Evolutionary conservation across 805 yeast species (phyloP).

Genomic region (Wickerhamiella allomyrinae): DNA sequence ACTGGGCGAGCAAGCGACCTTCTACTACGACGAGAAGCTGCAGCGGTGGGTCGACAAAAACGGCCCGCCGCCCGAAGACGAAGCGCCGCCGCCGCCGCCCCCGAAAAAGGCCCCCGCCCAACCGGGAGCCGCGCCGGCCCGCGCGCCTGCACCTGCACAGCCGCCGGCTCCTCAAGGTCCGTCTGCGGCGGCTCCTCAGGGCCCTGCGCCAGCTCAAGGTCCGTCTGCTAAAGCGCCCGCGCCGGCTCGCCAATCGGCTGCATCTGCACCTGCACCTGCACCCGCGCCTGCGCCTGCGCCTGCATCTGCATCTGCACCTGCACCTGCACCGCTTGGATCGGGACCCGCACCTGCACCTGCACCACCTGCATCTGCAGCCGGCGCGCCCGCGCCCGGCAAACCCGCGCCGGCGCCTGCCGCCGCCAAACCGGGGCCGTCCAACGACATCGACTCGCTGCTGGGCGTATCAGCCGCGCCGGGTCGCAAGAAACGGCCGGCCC

Average conservation of each 20-base stretch:
- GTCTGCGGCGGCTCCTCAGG: not conserved
- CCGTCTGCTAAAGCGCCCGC: constrained; percentile 5
- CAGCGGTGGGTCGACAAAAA: constrained; percentile 75
- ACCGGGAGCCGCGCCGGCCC: constrained; percentile 22
- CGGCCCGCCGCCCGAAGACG: constrained; percentile 30
- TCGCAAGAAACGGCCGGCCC: constrained; percentile 39
- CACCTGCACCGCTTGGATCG: constrained; percentile 16
- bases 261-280: constrained; percentile 8
- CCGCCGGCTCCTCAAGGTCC: not conserved
- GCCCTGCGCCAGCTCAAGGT: constrained; percentile 7
- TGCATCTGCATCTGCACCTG: constrained; percentile 9
- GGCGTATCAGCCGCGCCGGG: constrained; percentile 24
- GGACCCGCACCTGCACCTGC: constrained; percentile 18
- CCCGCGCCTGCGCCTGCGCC: constrained; percentile 9
- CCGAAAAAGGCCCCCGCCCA: constrained; percentile 30
- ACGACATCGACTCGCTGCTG: constrained; percentile 36
- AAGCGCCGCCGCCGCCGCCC: constrained; percentile 59
- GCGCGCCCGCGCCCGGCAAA: constrained; percentile 3
- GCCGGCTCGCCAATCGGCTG: constrained; percentile 1
- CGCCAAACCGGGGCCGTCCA: constrained; percentile 22
- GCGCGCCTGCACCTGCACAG: constrained; percentile 13
- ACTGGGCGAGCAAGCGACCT: constrained; percentile 60
- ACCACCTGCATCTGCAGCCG: too few relatives aligned
- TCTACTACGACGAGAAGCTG: constrained; percentile 69
- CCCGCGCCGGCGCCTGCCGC: not conserved